These are phyloP conservation scores for Globisporangium rhizosaccharum DNA, from an alignment of 352 stramenopile genomes.

Conservation along the genomic window DNA sequence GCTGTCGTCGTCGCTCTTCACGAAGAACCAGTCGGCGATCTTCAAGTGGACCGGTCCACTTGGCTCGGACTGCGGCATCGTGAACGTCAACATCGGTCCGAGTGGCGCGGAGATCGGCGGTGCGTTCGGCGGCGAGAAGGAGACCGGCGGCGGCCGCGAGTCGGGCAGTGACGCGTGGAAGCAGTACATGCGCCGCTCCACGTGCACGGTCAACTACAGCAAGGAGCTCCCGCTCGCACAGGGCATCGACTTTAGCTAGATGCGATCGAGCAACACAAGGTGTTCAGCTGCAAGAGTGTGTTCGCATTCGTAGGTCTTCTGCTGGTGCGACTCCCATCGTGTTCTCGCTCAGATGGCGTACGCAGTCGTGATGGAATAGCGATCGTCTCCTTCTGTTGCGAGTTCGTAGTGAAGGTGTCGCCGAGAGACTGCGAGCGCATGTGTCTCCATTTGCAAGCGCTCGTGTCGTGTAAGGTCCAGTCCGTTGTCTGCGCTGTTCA, in stretches of 20 bases:
- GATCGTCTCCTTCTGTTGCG: too few species aligned
- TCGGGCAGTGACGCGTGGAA: conserved; percentile 91
- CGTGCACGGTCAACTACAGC: conserved; percentile 92
- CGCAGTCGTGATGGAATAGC: too few species aligned
- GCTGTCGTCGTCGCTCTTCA: conserved; percentile 90
- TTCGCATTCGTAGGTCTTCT: too few species aligned
- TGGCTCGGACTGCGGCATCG: conserved; percentile 90
- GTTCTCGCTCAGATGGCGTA: too few species aligned
- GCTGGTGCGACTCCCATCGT: too few species aligned
- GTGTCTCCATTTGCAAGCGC: too few species aligned
- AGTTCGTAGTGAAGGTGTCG: too few species aligned
- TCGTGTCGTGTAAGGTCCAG: too few species aligned
- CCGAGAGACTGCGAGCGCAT: too few species aligned
- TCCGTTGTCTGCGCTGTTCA: too few species aligned
- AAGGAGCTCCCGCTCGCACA: conserved; percentile 90
- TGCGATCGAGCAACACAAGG: neutral
- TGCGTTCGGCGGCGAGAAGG: conserved; percentile 91
- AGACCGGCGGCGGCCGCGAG: conserved; percentile 88
- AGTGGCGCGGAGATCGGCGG: conserved; percentile 91
- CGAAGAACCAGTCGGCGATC: conserved; percentile 87
- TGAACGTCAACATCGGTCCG: conserved; percentile 92
- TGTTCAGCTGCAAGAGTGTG: too few species aligned
- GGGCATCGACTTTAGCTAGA: conserved; percentile 87
- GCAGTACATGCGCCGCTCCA: conserved; percentile 93
- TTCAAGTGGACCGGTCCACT: conserved; percentile 90